These are phyloP conservation scores for Echites panduratus DNA, from an alignment of 257 asterid genomes.

Conservation along the genomic window DNA sequence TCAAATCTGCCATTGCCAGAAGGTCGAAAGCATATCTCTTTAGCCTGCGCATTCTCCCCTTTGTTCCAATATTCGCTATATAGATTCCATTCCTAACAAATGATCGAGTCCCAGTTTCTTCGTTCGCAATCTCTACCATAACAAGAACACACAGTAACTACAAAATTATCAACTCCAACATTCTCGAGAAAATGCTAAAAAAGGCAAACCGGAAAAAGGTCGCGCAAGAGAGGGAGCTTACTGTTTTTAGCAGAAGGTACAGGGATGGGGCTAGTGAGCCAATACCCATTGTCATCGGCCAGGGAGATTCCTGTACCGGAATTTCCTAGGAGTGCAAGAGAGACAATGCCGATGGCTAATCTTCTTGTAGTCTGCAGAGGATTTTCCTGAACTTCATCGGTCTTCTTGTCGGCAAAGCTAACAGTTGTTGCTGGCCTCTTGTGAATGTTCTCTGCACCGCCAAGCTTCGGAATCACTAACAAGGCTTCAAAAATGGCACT, in stretches of 20 bases:
- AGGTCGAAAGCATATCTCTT: conserved; percentile 72
- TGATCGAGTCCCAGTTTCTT: conserved; percentile 62
- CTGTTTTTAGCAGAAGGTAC: conserved; percentile 47
- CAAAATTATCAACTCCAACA: too few species aligned
- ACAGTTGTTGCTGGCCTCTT: conserved; percentile 12
- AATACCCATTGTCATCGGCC: conserved; percentile 65
- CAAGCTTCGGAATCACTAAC: conserved; percentile 28
- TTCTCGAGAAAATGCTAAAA: too few species aligned
- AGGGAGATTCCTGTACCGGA: conserved; percentile 24
- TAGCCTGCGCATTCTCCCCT: conserved; percentile 55
- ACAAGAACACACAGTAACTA: background rate
- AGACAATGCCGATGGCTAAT: conserved; percentile 39
- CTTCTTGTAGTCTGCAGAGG: conserved; percentile 34
- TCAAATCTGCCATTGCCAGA: conserved; percentile 71
- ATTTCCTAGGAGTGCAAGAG: conserved; percentile 35
- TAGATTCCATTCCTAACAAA: conserved; percentile 49
- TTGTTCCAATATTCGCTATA: conserved; percentile 59
- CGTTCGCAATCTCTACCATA: conserved; percentile 49
- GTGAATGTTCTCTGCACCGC: conserved; percentile 8
- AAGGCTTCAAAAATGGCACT: conserved; percentile 34
- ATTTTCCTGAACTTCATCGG: conserved; percentile 20
- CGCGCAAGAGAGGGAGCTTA: conserved; percentile 14
- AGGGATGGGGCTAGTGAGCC: conserved; percentile 58
- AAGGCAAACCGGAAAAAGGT: too few species aligned
- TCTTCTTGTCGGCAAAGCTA: conserved; percentile 23